Evolutionary conservation across 495 filamentous ascomycete genomes (phyloP), one percentile per base, ranked within the genome.

Genomic region (Trichoderma parareesei): DNA sequence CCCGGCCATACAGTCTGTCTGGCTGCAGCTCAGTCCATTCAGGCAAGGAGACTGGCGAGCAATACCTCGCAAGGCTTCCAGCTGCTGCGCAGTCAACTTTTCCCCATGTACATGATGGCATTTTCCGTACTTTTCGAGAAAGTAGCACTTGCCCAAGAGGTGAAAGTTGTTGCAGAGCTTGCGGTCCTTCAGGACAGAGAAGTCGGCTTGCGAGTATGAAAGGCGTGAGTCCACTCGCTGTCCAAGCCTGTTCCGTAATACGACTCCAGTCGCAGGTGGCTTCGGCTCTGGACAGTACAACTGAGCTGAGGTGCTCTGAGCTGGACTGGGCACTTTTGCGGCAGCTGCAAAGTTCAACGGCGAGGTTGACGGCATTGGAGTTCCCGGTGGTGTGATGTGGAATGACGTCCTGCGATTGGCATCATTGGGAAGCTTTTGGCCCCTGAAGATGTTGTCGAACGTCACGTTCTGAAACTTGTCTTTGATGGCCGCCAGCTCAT

Each of bases 91-190:
- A 4, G 13, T 38, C 62, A 64, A 41, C 14, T 53, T 63, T 35
- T 63, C 43, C 9, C 62, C 62, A 35, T 64, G 62, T 1, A 40
- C n/a, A 11, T 64, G 62, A 46, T 63, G 62, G 62, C 62, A 63
- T 49, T 63, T n/a, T 6, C 62, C 43, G 13, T 37, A 53, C 13
- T 38, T 53, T 35, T 64, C 38, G 13, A 41, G 20, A 16, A 38
- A 64, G 46, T 46, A 41, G 27, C 62, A 64, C 9, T 37, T 64
- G 43, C 44, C 62, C 41, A 64, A 38, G 33, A 64, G 18, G 16
- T 64, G 44, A 20, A 53, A 64, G 27, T 35, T 38, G 18, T 64
- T 64, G 62, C 62, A 64, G 13, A 64, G 43, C 38, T 64, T 64
- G 4, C 42, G 62, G 44, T 49, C 44, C 38, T 49, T 64, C 44